Evolutionary conservation across 805 yeast species (phyloP).

Genomic region (Lachancea kluyveri): DNA sequence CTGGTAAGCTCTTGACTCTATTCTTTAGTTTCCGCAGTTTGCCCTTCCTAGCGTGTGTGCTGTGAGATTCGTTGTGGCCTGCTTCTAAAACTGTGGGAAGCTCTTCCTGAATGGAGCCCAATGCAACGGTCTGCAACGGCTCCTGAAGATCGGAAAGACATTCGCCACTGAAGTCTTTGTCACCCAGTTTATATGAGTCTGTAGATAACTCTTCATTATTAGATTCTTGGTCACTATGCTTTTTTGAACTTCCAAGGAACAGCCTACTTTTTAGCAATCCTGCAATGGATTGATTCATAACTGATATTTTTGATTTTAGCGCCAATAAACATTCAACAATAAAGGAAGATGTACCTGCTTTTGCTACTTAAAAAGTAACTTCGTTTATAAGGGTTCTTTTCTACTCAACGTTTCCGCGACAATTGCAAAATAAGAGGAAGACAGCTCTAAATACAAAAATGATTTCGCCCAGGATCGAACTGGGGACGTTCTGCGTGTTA

Average conservation of each 20-base stretch:
- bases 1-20: slow-evolving; percentile 19
- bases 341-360: no score
- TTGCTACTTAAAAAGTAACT: no score
- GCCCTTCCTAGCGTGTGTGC: slow-evolving; percentile 3
- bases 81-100: slow-evolving; percentile 4
- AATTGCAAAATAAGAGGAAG: no score
- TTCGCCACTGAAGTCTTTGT: not conserved
- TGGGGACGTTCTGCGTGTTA: slow-evolving; percentile 99
- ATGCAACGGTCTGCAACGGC: slow-evolving; percentile 5
- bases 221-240: no score
- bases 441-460: slow-evolving; percentile 44
- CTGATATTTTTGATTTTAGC: not conserved
- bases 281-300: slow-evolving; percentile 22
- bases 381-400: no score
- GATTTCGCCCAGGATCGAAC: slow-evolving; percentile 99
- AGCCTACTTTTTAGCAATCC: slow-evolving; percentile 17
- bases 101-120: slow-evolving; percentile 17
- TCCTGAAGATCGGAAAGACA: not conserved
- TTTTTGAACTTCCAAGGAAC: slow-evolving; percentile 10
- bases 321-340: not conserved
- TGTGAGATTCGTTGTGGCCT: slow-evolving; percentile 3
- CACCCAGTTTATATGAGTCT: no score
- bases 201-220: no score
- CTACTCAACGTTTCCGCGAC: no score
- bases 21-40: slow-evolving; percentile 18